A percentile compares a stretch with the other conserved stretches of the same genome.
phyloP scores from a whole-genome alignment of 106 monocot species.

The Dendrobium officinale region DNA sequence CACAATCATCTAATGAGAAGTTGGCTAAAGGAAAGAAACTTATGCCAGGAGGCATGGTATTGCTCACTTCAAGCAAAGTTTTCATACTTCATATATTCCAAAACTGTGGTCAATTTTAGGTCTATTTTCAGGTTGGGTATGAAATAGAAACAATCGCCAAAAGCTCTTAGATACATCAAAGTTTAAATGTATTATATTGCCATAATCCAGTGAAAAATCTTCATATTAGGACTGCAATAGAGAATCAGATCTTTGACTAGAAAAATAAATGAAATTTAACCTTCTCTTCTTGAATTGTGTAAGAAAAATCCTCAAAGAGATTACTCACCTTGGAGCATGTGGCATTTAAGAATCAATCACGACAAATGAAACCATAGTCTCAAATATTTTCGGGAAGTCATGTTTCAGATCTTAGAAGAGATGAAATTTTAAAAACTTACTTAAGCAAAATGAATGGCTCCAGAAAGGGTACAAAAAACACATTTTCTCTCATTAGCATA shows the following conservation, averaged over 20 bases:
- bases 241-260: background rate
- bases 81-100: background rate
- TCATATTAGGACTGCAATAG: background rate
- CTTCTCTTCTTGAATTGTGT: background rate
- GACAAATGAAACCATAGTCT: background rate
- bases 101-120: background rate
- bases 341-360: background rate
- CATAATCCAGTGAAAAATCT: too few relatives aligned
- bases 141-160: too few relatives aligned
- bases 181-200: too few relatives aligned
- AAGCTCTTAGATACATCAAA: too few relatives aligned
- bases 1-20: too few relatives aligned
- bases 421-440: background rate
- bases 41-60: background rate
- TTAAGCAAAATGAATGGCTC: background rate
- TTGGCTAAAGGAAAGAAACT: background rate
- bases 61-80: background rate
- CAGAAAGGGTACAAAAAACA: background rate
- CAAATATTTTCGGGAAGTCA: background rate
- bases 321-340: background rate
- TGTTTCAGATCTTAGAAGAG: background rate
- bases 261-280: background rate
- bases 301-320: background rate
- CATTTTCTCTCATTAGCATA: background rate
- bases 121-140: too few relatives aligned